Percentiles rank a stretch among this genome's conserved stretches.
These are phyloP conservation scores for Ambrosia artemisiifolia DNA, from an alignment of 129 eudicot species.

Conservation along the genomic window DNA sequence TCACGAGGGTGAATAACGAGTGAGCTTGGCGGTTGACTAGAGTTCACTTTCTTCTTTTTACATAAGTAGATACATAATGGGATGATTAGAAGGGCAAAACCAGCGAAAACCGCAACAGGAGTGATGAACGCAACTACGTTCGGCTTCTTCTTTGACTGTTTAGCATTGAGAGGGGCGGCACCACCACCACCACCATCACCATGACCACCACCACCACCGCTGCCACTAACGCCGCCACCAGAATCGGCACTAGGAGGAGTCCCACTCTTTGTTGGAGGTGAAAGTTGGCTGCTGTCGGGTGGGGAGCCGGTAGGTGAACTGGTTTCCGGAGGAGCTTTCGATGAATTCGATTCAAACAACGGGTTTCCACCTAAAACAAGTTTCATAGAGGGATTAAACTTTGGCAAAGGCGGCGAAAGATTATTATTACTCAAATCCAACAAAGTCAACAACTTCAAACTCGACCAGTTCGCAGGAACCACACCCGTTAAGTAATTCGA, in stretches of 20 bases:
- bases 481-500: conserved; percentile 45
- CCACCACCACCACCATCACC: neutral
- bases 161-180: conserved; percentile 8
- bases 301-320: conserved; percentile 27
- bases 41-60: conserved; percentile 47
- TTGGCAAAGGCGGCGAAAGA: conserved; percentile 52
- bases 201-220: neutral
- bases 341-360: conserved; percentile 14
- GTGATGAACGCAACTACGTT: conserved; percentile 40
- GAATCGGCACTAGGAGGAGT: neutral
- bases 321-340: conserved; percentile 17
- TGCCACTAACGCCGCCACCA: neutral
- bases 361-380: conserved; percentile 43
- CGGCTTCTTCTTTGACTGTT: conserved; percentile 26
- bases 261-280: conserved; percentile 30
- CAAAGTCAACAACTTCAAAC: conserved; percentile 40
- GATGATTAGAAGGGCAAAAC: conserved; percentile 40
- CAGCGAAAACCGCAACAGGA: conserved; percentile 43
- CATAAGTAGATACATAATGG: conserved; percentile 58
- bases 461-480: conserved; percentile 43
- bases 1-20: conserved; percentile 50
- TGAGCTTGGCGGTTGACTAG: conserved; percentile 46
- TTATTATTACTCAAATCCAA: conserved; percentile 56
- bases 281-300: neutral
- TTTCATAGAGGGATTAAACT: conserved; percentile 41